Evolutionary conservation across 1,139 yeast species (phyloP).

Genomic region (Hansenula sp.): DNA sequence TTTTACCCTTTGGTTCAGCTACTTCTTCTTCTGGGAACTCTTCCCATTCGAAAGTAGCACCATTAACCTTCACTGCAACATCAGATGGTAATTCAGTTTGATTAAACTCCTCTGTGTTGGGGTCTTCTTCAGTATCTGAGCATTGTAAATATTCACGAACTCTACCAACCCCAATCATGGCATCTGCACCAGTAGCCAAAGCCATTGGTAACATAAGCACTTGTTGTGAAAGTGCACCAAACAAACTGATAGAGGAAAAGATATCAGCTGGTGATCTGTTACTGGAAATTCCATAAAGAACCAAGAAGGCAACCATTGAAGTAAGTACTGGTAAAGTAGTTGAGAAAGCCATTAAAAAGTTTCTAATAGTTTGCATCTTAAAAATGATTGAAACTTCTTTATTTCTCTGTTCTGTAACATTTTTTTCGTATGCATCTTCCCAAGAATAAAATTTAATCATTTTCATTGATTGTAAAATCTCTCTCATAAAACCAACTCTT

Average conservation of each 20-base stretch:
- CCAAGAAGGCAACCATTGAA: conserved; percentile 68
- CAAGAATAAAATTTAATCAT: conserved; percentile 53
- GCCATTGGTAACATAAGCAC: conserved; percentile 64
- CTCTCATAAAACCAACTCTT: conserved; percentile 47
- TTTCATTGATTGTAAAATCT: conserved; percentile 45
- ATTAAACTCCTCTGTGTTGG: neutral
- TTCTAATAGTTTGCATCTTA: conserved; percentile 51
- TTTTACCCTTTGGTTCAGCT: neutral
- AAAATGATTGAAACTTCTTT: conserved; percentile 43
- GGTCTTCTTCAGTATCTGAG: conserved; percentile 17
- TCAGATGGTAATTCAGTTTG: conserved; percentile 4
- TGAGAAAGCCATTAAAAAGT: conserved; percentile 54
- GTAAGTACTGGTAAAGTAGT: conserved; percentile 61
- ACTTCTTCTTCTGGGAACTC: conserved; percentile 33
- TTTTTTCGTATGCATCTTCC: conserved; percentile 54
- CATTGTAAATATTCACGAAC: conserved; percentile 51
- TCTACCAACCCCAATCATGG: conserved; percentile 58
- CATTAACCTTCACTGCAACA: conserved; percentile 40
- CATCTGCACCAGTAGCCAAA: conserved; percentile 56
- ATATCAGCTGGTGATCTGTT: conserved; percentile 61
- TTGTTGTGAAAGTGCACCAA: conserved; percentile 69
- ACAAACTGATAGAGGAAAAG: conserved; percentile 77
- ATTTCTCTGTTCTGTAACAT: conserved; percentile 39
- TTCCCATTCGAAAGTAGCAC: conserved; percentile 72
- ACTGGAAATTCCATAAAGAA: conserved; percentile 50